phyloP scores from a whole-genome alignment of 2,329 filamentous ascomycete species.

The Hirsutella thompsonii region DNA sequence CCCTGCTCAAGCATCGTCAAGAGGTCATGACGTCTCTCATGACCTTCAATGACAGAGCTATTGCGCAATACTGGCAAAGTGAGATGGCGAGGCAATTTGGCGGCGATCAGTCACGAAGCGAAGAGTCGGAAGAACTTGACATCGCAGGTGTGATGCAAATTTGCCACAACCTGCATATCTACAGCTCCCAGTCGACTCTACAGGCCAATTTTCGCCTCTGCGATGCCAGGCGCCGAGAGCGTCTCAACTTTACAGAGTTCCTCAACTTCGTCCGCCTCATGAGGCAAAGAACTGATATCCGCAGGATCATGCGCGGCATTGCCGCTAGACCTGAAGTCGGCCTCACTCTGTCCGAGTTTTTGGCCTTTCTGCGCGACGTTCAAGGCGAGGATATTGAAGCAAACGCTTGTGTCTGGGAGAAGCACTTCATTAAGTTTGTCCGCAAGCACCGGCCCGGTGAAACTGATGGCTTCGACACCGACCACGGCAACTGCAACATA shows the following conservation, averaged over 20 bases:
- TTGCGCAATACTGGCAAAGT: slow-evolving; percentile 73
- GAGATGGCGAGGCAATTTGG: slow-evolving; percentile 63
- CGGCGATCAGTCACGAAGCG: slow-evolving; percentile 31
- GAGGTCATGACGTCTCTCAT: slow-evolving; percentile 84
- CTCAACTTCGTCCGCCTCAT: slow-evolving; percentile 70
- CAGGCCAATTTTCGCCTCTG: slow-evolving; percentile 62
- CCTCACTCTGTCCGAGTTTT: slow-evolving; percentile 61
- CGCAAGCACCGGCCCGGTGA: slow-evolving; percentile 41
- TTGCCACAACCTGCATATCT: slow-evolving; percentile 84
- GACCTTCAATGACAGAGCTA: slow-evolving; percentile 69
- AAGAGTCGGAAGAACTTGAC: slow-evolving; percentile 59
- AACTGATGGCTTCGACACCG: slow-evolving; percentile 26
- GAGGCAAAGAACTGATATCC: slow-evolving; percentile 74
- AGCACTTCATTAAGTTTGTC: slow-evolving; percentile 57
- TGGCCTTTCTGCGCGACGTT: slow-evolving; percentile 56
- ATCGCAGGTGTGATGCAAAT: slow-evolving; percentile 68
- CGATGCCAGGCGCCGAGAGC: slow-evolving; percentile 49
- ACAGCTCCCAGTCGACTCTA: slow-evolving; percentile 66
- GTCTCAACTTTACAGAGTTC: slow-evolving; percentile 70
- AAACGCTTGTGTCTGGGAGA: slow-evolving; percentile 55
- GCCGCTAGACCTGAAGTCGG: slow-evolving; percentile 46
- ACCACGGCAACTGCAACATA: slow-evolving; percentile 30
- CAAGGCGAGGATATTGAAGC: slow-evolving; percentile 67
- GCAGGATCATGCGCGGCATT: slow-evolving; percentile 54
- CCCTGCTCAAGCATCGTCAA: slow-evolving; percentile 74